A percentile compares a stretch with the other conserved stretches of the same genome.
These are phyloP conservation scores for Vitellaria paradoxa DNA, from an alignment of 179 eudicot genomes.

Conservation along the genomic window DNA sequence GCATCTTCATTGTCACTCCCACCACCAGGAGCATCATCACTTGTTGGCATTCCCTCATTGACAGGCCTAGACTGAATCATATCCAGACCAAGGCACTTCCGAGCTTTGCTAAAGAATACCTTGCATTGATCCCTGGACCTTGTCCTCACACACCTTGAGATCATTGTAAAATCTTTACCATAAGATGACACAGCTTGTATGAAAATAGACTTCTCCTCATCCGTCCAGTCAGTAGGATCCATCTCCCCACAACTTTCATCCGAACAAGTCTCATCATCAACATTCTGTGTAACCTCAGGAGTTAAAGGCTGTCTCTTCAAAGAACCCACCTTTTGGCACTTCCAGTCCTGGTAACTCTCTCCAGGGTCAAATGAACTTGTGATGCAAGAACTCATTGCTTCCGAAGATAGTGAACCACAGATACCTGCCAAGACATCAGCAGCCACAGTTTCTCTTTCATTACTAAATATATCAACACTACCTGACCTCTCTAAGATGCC, in stretches of 20 bases:
- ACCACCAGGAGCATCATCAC: constrained; percentile 53
- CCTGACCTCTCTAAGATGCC: constrained; percentile 38
- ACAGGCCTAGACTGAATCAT: constrained; percentile 33
- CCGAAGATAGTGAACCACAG: constrained; percentile 86
- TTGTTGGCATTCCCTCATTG: constrained; percentile 22
- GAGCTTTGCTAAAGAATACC: constrained; percentile 79
- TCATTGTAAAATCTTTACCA: constrained; percentile 76
- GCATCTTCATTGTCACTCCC: constrained; percentile 72
- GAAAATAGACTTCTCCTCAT: constrained; percentile 79
- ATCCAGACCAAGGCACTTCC: constrained; percentile 82
- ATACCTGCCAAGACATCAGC: constrained; percentile 98
- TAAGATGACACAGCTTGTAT: constrained; percentile 67
- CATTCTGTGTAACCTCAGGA: constrained; percentile 54
- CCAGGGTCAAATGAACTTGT: constrained; percentile 77
- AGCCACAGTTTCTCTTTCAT: constrained; percentile 78
- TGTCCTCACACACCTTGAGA: constrained; percentile 70
- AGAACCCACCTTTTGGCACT: constrained; percentile 42
- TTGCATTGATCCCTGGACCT: constrained; percentile 81
- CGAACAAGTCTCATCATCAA: constrained; percentile 72
- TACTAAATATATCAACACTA: constrained; percentile 37
- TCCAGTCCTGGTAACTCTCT: constrained; percentile 56
- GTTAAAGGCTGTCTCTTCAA: constrained; percentile 45
- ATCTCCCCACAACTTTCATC: constrained; percentile 92
- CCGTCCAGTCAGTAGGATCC: constrained; percentile 84
- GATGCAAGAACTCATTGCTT: constrained; percentile 94